Percentiles rank a stretch among this genome's conserved stretches.
These are phyloP conservation scores for Phytophthora cajani DNA, from an alignment of 352 stramenopile species.

Conservation along the genomic window DNA sequence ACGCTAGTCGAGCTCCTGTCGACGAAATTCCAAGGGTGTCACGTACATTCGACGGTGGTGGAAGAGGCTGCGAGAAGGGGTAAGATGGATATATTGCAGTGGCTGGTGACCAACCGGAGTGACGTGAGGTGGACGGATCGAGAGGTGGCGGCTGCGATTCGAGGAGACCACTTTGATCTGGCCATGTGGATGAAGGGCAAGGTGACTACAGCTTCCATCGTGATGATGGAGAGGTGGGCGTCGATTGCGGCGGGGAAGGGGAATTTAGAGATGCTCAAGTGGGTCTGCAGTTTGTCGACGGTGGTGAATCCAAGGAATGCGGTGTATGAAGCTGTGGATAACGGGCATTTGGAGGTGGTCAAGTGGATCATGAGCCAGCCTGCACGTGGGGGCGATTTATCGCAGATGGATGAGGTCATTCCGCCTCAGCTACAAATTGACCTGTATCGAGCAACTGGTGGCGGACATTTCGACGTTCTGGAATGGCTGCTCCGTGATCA, in stretches of 20 bases:
- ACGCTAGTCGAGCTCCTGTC: conserved; percentile 13
- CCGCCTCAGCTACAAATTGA: neutral
- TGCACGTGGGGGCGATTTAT: neutral
- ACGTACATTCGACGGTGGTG: conserved; percentile 1
- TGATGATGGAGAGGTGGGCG: conserved; percentile 15
- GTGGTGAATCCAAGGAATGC: neutral
- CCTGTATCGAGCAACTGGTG: conserved; percentile 1
- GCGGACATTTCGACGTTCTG: conserved; percentile 15
- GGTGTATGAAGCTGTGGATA: conserved; percentile 5
- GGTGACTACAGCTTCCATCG: neutral
- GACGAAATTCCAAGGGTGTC: conserved; percentile 9
- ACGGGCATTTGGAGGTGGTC: conserved; percentile 18
- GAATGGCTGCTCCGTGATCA: conserved; percentile 17
- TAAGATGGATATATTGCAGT: conserved; percentile 11
- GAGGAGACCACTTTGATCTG: conserved; percentile 15
- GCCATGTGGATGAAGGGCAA: conserved; percentile 20
- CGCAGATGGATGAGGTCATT: neutral
- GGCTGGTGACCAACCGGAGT: conserved; percentile 6
- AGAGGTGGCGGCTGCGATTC: conserved; percentile 9
- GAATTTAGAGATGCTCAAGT: conserved; percentile 17
- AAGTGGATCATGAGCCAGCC: conserved; percentile 16
- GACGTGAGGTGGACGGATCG: conserved; percentile 12
- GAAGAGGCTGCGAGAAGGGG: conserved; percentile 6
- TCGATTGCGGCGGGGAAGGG: conserved; percentile 8
- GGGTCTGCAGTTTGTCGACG: conserved; percentile 20